Evolutionary conservation across 805 yeast genomes (phyloP).

Genomic region (Schizosaccharomyces octosporus): DNA sequence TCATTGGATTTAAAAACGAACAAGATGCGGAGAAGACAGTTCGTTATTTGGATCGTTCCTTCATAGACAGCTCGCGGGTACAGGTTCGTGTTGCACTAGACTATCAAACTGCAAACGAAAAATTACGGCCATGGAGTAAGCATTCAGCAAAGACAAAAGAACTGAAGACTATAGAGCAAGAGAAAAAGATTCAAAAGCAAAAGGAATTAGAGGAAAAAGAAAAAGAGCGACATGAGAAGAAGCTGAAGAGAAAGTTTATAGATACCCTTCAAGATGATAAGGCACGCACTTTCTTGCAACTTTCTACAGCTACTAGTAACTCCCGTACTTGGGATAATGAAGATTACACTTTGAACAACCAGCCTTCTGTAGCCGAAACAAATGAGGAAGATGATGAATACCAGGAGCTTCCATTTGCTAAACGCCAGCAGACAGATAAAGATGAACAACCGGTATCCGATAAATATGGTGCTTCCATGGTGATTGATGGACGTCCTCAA

Average conservation of each 20-base stretch:
- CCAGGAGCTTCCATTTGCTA: slow-evolving; percentile 2
- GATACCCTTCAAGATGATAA: not conserved
- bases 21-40: slow-evolving; percentile 62
- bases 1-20: slow-evolving; percentile 56
- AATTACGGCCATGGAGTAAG: slow-evolving; percentile 50
- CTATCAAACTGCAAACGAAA: slow-evolving; percentile 20
- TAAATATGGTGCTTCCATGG: slow-evolving; percentile 11
- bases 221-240: slow-evolving; percentile 9
- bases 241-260: not conserved
- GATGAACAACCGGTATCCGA: slow-evolving; percentile 9
- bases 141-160: slow-evolving; percentile 14
- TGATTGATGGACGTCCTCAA: slow-evolving; percentile 4
- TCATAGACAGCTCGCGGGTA: slow-evolving; percentile 58
- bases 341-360: not conserved
- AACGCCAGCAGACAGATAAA: not conserved
- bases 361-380: not conserved
- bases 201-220: slow-evolving; percentile 23
- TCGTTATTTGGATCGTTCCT: slow-evolving; percentile 47
- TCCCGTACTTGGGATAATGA: not conserved
- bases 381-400: slow-evolving; percentile 12
- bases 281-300: not conserved
- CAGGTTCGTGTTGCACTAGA: slow-evolving; percentile 59
- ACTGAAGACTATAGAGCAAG: slow-evolving; percentile 1
- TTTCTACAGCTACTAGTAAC: not conserved
- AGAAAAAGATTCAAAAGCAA: not conserved